Evolutionary conservation across 2,329 filamentous ascomycete species (phyloP).

Genomic region (Fusarium phyllophilum): DNA sequence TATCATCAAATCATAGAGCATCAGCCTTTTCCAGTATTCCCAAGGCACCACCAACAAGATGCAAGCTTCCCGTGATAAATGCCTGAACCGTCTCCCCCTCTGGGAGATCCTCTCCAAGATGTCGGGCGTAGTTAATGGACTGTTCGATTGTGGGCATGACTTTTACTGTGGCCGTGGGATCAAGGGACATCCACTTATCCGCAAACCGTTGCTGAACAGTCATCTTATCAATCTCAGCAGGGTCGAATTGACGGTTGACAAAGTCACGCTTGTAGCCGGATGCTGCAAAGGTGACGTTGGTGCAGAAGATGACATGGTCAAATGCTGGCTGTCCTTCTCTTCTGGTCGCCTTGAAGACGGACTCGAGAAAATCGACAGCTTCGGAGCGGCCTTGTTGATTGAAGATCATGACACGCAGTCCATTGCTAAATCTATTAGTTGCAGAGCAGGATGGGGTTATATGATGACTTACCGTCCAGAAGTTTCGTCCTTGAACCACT

Average conservation of each 20-base stretch:
- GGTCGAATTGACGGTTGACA: slow-evolving; percentile 65
- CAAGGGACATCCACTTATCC: slow-evolving; percentile 60
- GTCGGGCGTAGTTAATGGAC: slow-evolving; percentile 60
- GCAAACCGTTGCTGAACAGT: slow-evolving; percentile 64
- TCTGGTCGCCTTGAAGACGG: slow-evolving; percentile 53
- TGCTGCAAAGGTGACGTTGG: slow-evolving; percentile 71
- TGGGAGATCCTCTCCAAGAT: slow-evolving; percentile 45
- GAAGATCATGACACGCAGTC: slow-evolving; percentile 76
- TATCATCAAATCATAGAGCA: slow-evolving; percentile 48
- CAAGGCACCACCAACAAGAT: slow-evolving; percentile 68
- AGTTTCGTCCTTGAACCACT: slow-evolving; percentile 78
- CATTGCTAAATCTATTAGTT: slow-evolving; percentile 41
- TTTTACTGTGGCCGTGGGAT: slow-evolving; percentile 57
- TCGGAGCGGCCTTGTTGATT: slow-evolving; percentile 78
- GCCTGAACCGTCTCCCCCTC: slow-evolving; percentile 55
- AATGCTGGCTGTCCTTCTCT: slow-evolving; percentile 58
- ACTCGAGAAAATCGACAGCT: slow-evolving; percentile 63
- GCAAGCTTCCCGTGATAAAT: slow-evolving; percentile 70
- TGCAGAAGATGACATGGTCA: slow-evolving; percentile 83
- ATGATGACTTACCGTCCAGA: slow-evolving; percentile 44
- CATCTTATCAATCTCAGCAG: slow-evolving; percentile 61
- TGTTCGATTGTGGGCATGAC: slow-evolving; percentile 65
- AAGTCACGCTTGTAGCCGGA: slow-evolving; percentile 67
- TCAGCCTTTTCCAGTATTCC: slow-evolving; percentile 60
- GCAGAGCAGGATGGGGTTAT: not conserved